Evolutionary conservation across 371 early-diverging fungal genomes (phyloP), one percentile per base, ranked within the genome.

Genomic region (Syncephalis fuscata): DNA sequence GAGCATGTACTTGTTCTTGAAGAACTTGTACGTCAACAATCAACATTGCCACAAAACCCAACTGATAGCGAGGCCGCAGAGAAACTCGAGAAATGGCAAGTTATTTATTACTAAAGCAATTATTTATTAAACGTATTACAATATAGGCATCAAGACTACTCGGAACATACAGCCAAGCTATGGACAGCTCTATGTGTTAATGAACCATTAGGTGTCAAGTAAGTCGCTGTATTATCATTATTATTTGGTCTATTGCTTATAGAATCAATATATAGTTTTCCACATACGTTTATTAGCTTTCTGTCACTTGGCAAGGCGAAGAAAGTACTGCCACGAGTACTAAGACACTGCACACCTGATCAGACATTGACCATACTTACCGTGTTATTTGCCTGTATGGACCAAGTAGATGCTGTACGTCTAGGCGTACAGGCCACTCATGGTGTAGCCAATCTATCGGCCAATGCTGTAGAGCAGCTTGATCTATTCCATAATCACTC

Each of bases 291-390:
- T 50, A 71, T 78, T 15, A 68, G 76, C 2, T 62, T 84, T 40
- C 65, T 86, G 54, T 75, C 82, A 9, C 73, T 75, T 43, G 60
- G 76, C 39, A 95, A 93, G 65, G 94, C 93, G 39, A 86, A 85
- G 53, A 78, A 80, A 48, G 62, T 88, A 17, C 65, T 91, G 25
- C 82, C 89, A 20, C 82, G 96, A n/a, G 70, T 85, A 21, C 68
- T 84, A 21, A 75, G 85, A 40, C 81, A 80, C 50, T 62, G 87
- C 49, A 63, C 67, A 32, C 74, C 76, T 2, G 88, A 91, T 44
- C 87, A 89, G 62, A 76, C 70, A 22, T 52, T 91, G 57, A 70
- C 71, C 1, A 52, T 89, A 46, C 62, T 91, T 48, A 82, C 80
- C 5, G 75, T 82, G 17, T 58, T 92, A 17, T 68, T 91, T 16